Evolutionary conservation across 257 asterid genomes (phyloP).

Genomic region (Solanum neorickii): DNA sequence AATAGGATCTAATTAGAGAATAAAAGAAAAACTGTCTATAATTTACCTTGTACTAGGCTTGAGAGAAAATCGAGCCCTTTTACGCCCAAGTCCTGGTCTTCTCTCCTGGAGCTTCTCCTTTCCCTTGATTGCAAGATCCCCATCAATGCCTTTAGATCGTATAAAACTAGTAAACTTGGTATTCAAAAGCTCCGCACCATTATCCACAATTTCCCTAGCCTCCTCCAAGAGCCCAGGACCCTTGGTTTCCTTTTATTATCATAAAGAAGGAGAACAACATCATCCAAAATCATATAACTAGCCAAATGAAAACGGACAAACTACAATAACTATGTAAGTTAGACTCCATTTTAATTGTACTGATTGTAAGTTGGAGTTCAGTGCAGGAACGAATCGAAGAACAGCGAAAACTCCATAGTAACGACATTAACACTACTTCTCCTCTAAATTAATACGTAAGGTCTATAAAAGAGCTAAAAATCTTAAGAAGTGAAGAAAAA

Average conservation of each 20-base stretch:
- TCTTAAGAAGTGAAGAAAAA: background rate
- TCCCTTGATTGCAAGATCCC: constrained; percentile 24
- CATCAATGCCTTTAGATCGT: constrained; percentile 14
- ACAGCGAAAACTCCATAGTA: background rate
- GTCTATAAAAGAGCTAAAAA: background rate
- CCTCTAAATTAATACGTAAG: background rate
- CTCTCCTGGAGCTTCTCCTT: constrained; percentile 49
- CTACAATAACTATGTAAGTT: background rate
- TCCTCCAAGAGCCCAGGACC: constrained; percentile 58
- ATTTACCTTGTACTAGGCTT: constrained; percentile 43
- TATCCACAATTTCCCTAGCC: constrained; percentile 57
- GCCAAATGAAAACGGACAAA: background rate
- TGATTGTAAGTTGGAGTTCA: background rate
- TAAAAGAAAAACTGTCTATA: background rate
- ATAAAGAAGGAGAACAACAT: background rate
- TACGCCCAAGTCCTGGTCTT: constrained; percentile 67
- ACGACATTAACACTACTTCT: background rate
- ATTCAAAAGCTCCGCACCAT: constrained; percentile 40
- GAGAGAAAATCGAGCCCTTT: constrained; percentile 51
- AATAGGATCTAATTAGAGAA: background rate
- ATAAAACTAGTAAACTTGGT: constrained; percentile 24
- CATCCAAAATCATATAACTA: background rate
- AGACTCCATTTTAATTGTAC: background rate
- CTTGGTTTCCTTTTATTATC: constrained; percentile 14
- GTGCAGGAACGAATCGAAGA: background rate